Evolutionary conservation across 495 filamentous ascomycete genomes (phyloP).

Genomic region (Cercophora newfieldiana): DNA sequence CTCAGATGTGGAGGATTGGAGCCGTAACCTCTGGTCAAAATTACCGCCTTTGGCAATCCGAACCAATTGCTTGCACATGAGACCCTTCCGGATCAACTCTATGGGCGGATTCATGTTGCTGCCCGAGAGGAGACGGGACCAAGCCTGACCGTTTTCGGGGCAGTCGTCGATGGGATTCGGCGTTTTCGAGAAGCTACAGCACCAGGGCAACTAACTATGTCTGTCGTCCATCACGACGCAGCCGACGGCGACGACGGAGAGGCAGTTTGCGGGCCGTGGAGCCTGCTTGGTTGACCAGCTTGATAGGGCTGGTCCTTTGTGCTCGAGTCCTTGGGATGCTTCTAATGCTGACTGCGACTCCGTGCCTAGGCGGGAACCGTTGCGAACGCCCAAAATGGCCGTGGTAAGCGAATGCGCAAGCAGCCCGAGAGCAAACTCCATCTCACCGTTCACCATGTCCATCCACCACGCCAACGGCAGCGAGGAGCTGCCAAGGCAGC

Average conservation of each 20-base stretch:
- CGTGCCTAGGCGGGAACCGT: neutral
- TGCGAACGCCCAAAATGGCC: slow-evolving; percentile 10
- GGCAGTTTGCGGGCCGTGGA: neutral
- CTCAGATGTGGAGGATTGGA: neutral
- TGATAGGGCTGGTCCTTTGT: slow-evolving; percentile 14
- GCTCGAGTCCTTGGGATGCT: no score
- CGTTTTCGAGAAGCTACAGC: neutral
- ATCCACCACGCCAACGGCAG: slow-evolving; percentile 1
- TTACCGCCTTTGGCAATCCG: slow-evolving; percentile 18
- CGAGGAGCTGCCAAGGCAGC: neutral
- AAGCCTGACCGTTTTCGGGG: neutral
- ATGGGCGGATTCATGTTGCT: neutral
- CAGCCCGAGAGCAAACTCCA: neutral
- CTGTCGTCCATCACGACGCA: neutral
- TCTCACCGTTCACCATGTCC: slow-evolving; percentile 5
- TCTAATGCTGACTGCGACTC: neutral
- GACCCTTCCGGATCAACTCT: neutral
- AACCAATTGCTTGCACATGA: neutral
- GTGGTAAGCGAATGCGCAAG: slow-evolving; percentile 11
- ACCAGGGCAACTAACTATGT: neutral
- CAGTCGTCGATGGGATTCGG: neutral
- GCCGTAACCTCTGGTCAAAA: neutral
- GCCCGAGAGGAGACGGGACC: neutral
- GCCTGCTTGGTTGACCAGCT: neutral
- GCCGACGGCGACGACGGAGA: neutral